These are phyloP conservation scores for Vararia minispora DNA, from an alignment of 768 basidiomycete species.

Conservation along the genomic window DNA sequence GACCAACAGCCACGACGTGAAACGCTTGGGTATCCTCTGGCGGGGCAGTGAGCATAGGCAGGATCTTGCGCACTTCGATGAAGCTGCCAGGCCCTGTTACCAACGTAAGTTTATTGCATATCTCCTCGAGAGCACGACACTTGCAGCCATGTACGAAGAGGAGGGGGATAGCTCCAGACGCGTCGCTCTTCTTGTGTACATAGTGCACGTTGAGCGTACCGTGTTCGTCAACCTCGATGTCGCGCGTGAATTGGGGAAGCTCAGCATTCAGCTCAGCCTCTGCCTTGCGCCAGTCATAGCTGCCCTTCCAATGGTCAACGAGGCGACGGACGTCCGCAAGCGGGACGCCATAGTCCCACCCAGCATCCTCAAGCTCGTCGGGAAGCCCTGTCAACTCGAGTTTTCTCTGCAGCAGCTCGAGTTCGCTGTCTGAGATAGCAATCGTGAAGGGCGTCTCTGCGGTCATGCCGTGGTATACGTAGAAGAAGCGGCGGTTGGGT, in stretches of 20 bases:
- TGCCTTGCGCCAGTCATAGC: conserved; percentile 17
- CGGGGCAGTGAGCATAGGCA: conserved; percentile 15
- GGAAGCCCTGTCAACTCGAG: conserved; percentile 37
- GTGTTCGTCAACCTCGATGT: conserved; percentile 21
- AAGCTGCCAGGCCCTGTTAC: conserved; percentile 18
- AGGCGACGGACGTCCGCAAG: conserved; percentile 16
- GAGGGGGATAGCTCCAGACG: conserved; percentile 16
- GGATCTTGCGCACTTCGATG: conserved; percentile 17
- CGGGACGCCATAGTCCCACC: conserved; percentile 36
- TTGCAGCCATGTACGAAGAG: conserved; percentile 20
- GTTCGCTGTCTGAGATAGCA: conserved; percentile 28
- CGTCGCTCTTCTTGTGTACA: conserved; percentile 20
- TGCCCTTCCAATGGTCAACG: conserved; percentile 17
- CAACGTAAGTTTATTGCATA: no score
- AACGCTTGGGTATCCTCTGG: conserved; percentile 14
- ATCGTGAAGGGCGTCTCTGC: conserved; percentile 34
- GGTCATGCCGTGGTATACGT: neutral
- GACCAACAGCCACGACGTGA: conserved; percentile 17
- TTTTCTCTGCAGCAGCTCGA: conserved; percentile 31
- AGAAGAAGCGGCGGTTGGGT: no score
- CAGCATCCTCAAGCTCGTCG: conserved; percentile 41
- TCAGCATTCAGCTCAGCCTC: conserved; percentile 19
- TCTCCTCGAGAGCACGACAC: conserved; percentile 10
- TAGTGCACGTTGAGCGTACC: conserved; percentile 22
- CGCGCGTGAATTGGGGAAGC: conserved; percentile 22